Evolutionary conservation across 306 rosid genomes (phyloP), one percentile per base, ranked within the genome.

Genomic region (Datisca glomerata): DNA sequence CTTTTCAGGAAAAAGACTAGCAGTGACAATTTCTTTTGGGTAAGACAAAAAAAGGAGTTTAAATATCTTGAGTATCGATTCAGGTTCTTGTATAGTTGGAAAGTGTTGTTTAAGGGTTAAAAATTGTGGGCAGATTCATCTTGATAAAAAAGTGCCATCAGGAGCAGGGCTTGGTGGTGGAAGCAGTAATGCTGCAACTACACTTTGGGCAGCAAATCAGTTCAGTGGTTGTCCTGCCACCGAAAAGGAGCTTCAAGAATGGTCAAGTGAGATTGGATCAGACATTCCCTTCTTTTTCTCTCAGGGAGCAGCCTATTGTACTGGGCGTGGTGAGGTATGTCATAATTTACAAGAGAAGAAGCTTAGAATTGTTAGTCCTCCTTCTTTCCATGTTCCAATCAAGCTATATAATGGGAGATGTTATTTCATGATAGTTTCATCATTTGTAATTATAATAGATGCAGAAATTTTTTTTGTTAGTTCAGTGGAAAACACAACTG

Each of bases 131-230:
- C 84, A 89, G 97, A 83, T 89, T 71, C 97, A 89, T 75, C 79
- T 89, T 47, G 91, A 83, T 54, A 89, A 89, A 45, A 76, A 60
- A 49, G 97, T 89, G 51, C 97, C 97, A 3, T 83, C 91, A 15
- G 97, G 97, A 47, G 97, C 97, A 3, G 97, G 97, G 61, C 95
- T 89, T 50, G 97, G 97, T 42, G 97, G 97, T 50, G 97, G 95
- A 66, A 89, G 97, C 63, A 80, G 95, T 68, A 89, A 89, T 53
- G 97, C 97, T 53, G 97, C 97, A 39, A 89, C 95, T 51, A 95
- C 97, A 4, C 57, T 89, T 34, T 89, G 97, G 97, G 97, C 97
- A 8, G 95, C 95, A 36, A 89, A 89, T 64, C 93, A 89, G 55
- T 89, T 89, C 47, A 83, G 55, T 61, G 81, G 83, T 24, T 60